Percentiles rank a stretch among this genome's conserved stretches.
phyloP scores from a whole-genome alignment of 345 rosid genomes.

The Citrus cavaleriei region DNA sequence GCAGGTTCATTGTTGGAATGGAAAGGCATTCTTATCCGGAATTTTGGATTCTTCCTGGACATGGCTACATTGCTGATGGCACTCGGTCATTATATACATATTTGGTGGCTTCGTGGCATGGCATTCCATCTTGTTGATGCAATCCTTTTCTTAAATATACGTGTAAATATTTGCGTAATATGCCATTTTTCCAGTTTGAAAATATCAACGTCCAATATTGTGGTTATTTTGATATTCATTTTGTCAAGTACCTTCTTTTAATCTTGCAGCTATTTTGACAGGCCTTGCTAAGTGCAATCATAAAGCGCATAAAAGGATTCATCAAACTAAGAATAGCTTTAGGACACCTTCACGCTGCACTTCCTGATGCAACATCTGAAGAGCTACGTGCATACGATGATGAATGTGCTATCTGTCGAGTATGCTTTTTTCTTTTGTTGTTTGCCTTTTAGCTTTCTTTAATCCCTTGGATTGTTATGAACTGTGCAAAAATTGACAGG shows the following conservation, averaged over 20 bases:
- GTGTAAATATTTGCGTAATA: conserved; percentile 49
- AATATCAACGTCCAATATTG: neutral
- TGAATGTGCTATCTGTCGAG: conserved; percentile 99
- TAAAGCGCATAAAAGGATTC: conserved; percentile 87
- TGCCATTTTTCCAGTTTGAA: conserved; percentile 1
- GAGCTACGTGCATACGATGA: conserved; percentile 86
- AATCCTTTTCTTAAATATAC: conserved; percentile 81
- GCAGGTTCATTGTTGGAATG: conserved; percentile 91
- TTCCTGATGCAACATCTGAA: conserved; percentile 94
- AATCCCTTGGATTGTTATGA: conserved; percentile 21
- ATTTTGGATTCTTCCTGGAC: conserved; percentile 92
- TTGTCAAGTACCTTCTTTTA: neutral
- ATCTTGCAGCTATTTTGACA: conserved; percentile 32
- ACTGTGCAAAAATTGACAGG: conserved; percentile 48
- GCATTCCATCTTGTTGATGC: conserved; percentile 94
- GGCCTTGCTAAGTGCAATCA: conserved; percentile 90
- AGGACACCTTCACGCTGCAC: conserved; percentile 93
- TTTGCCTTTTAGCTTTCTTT: conserved; percentile 11
- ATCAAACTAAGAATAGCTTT: conserved; percentile 82
- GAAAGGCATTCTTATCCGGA: conserved; percentile 85
- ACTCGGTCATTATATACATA: conserved; percentile 81
- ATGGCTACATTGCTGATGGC: conserved; percentile 91
- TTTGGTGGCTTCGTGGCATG: conserved; percentile 98
- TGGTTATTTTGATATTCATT: conserved; percentile 10
- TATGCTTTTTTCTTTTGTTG: conserved; percentile 31